phyloP scores from a whole-genome alignment of 805 yeast species.

The Saccharomycopsis sp. region DNA sequence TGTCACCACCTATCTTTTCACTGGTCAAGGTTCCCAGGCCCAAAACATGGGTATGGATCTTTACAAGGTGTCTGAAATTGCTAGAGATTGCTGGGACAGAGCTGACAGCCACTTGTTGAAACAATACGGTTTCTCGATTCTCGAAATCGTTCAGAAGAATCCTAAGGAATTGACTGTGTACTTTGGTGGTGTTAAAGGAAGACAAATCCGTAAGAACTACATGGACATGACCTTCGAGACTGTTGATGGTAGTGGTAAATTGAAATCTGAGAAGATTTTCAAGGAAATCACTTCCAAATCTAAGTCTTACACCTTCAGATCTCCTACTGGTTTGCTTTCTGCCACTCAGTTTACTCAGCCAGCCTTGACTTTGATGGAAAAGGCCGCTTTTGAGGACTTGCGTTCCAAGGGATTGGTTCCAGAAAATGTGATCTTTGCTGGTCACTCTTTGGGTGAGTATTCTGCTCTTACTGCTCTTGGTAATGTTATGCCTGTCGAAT shows the following conservation, averaged over 20 bases:
- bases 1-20: slow-evolving; percentile 89
- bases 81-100: slow-evolving; percentile 94
- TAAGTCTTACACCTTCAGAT: slow-evolving; percentile 78
- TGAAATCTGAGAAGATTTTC: slow-evolving; percentile 90
- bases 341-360: slow-evolving; percentile 99
- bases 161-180: slow-evolving; percentile 93
- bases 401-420: slow-evolving; percentile 94
- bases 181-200: slow-evolving; percentile 97
- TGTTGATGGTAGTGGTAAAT: slow-evolving; percentile 72
- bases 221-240: slow-evolving; percentile 97
- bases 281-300: slow-evolving; percentile 80
- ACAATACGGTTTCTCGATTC: slow-evolving; percentile 94
- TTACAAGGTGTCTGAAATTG: slow-evolving; percentile 84
- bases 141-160: slow-evolving; percentile 91
- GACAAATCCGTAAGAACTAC: slow-evolving; percentile 89
- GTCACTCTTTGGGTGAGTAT: slow-evolving; percentile 98
- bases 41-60: slow-evolving; percentile 99
- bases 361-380: slow-evolving; percentile 98
- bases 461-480: slow-evolving; percentile 96
- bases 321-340: slow-evolving; percentile 91
- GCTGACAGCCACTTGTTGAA: slow-evolving; percentile 90
- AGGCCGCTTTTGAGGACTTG: slow-evolving; percentile 97
- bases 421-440: slow-evolving; percentile 90
- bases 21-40: slow-evolving; percentile 99
- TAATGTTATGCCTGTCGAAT: slow-evolving; percentile 97